Conservation (phyloP, 192 early-diverging fungal species). For the Glomus cerebriforme region DNA sequence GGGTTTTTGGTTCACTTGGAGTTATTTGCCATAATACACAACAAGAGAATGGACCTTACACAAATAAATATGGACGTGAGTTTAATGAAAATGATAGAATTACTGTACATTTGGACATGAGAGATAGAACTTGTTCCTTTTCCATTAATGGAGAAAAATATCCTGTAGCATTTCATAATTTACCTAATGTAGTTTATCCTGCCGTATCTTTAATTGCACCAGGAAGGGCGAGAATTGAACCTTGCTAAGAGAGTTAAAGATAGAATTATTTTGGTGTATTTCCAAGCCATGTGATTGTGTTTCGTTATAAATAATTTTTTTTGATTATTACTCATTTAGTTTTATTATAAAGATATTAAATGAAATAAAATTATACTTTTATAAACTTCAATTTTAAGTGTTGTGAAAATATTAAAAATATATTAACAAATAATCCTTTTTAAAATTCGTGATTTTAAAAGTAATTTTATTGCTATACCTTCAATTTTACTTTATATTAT, state of each 20-base stretch:
- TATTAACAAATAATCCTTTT: too few species aligned
- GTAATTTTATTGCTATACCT: too few species aligned
- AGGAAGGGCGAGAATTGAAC: background rate
- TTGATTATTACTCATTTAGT: too few species aligned
- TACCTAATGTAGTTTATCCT: constrained; percentile 26
- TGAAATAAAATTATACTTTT: too few species aligned
- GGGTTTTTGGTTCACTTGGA: background rate
- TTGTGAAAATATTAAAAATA: too few species aligned
- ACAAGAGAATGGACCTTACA: background rate
- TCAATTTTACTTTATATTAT: too few species aligned
- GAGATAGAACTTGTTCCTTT: constrained; percentile 3
- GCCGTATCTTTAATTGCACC: background rate
- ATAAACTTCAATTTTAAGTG: too few species aligned
- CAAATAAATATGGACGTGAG: background rate
- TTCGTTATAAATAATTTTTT: too few species aligned
- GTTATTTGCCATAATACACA: background rate
- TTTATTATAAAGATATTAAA: too few species aligned
- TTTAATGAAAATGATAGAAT: background rate
- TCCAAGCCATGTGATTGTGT: too few species aligned
- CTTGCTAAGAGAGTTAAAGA: background rate
- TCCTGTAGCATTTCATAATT: constrained; percentile 4
- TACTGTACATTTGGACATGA: constrained; percentile 25
- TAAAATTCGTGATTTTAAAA: too few species aligned
- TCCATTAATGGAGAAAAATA: constrained; percentile 1
- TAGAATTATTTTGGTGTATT: too few species aligned